Conservation (phyloP, 2,329 filamentous ascomycete species). For the Penicillium sp. region DNA sequence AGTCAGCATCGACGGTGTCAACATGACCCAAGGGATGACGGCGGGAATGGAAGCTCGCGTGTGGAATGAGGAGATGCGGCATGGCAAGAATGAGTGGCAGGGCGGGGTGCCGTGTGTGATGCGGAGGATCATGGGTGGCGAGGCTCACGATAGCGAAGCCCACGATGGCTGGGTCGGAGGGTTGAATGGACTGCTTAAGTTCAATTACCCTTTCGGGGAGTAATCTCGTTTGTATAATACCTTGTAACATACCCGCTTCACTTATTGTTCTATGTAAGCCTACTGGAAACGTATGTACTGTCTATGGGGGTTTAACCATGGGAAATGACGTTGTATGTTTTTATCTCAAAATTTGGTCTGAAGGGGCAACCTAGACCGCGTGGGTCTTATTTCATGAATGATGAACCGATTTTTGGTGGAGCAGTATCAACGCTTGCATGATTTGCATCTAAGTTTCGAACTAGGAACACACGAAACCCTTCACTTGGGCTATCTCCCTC, state of each 20-base stretch:
- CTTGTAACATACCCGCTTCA: background rate
- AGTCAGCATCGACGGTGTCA: slow-evolving; percentile 77
- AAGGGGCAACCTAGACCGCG: slow-evolving; percentile 2
- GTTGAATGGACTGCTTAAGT: slow-evolving; percentile 90
- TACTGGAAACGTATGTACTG: background rate
- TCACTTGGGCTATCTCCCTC: no score
- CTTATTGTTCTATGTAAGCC: background rate
- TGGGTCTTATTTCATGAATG: background rate
- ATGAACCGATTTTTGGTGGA: slow-evolving; percentile 8
- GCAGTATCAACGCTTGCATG: background rate
- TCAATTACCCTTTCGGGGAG: slow-evolving; percentile 94
- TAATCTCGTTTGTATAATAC: slow-evolving; percentile 32
- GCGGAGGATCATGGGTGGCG: slow-evolving; percentile 59
- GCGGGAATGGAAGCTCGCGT: slow-evolving; percentile 86
- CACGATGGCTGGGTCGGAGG: slow-evolving; percentile 98
- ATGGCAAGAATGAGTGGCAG: slow-evolving; percentile 59
- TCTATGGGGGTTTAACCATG: background rate
- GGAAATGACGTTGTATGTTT: background rate
- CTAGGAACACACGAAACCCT: background rate
- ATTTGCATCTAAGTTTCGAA: background rate
- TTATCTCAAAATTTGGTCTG: background rate
- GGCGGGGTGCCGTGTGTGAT: slow-evolving; percentile 94
- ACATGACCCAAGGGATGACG: slow-evolving; percentile 66
- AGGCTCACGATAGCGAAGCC: slow-evolving; percentile 68
- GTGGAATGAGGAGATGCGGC: slow-evolving; percentile 78